Percentiles rank a stretch among this genome's conserved stretches.
Evolutionary conservation across 768 basidiomycete genomes (phyloP).

Genomic region (Calocera cornea): DNA sequence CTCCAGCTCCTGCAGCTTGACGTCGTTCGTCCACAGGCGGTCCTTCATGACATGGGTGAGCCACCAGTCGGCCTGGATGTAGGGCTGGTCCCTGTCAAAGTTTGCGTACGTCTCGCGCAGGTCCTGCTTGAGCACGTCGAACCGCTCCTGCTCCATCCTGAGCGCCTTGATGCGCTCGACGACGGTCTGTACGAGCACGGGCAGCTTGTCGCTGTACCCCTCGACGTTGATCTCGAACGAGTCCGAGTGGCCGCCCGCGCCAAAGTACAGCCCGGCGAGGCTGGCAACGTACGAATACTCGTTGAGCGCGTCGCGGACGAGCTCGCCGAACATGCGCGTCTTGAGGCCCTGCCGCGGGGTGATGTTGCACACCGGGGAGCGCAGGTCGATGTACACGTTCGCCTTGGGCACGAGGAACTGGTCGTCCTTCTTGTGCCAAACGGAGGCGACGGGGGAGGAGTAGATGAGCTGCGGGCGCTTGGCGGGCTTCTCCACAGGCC

Average conservation of each 20-base stretch:
- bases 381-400: slow-evolving; percentile 55
- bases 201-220: slow-evolving; percentile 86
- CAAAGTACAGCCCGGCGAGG: slow-evolving; percentile 74
- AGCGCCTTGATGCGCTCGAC: slow-evolving; percentile 53
- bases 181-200: slow-evolving; percentile 57
- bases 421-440: slow-evolving; percentile 98
- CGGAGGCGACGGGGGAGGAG: slow-evolving; percentile 51
- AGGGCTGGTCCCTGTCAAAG: slow-evolving; percentile 74
- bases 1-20: slow-evolving; percentile 67
- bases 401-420: slow-evolving; percentile 92
- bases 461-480: slow-evolving; percentile 63
- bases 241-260: slow-evolving; percentile 44
- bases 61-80: slow-evolving; percentile 65
- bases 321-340: slow-evolving; percentile 64
- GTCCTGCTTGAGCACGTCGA: slow-evolving; percentile 74
- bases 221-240: slow-evolving; percentile 54
- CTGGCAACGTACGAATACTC: slow-evolving; percentile 90
- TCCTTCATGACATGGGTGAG: slow-evolving; percentile 56
- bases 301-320: slow-evolving; percentile 76
- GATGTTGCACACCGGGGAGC: slow-evolving; percentile 28
- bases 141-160: slow-evolving; percentile 51
- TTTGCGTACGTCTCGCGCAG: slow-evolving; percentile 68
- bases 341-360: slow-evolving; percentile 57
- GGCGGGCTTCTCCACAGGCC: slow-evolving; percentile 37
- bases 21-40: slow-evolving; percentile 59